Evolutionary conservation across 208 protist genomes (phyloP).

Genomic region (Borovskyia barvae): DNA sequence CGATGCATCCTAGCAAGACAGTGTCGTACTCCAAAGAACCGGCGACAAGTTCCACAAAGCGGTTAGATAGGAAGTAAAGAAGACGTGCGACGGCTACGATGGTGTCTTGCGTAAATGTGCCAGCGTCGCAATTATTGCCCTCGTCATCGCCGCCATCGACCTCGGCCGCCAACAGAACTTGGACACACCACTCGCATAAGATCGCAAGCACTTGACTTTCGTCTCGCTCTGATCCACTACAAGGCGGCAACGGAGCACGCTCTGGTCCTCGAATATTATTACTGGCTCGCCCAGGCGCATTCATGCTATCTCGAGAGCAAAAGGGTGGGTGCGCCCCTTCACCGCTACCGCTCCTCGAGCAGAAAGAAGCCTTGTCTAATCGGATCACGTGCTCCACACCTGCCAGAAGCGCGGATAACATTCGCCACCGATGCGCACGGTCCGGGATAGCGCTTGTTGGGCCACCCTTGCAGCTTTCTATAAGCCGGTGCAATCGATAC

Average conservation of each 20-base stretch:
- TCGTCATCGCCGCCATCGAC: neutral
- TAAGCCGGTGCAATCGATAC: neutral
- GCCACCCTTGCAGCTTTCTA: neutral
- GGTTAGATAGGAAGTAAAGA: conserved; percentile 5
- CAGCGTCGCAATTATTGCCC: neutral
- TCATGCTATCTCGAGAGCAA: no score
- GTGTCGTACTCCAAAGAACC: no score
- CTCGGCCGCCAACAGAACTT: conserved; percentile 1
- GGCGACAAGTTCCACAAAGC: no score
- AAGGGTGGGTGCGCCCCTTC: neutral
- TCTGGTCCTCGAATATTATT: no score
- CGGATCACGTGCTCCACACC: conserved; percentile 16
- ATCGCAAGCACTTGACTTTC: conserved; percentile 15
- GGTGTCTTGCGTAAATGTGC: no score
- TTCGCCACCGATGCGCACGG: conserved; percentile 3
- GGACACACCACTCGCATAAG: conserved; percentile 26
- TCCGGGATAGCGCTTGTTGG: neutral
- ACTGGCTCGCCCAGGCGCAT: no score
- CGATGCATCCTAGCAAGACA: neutral
- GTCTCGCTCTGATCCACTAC: no score
- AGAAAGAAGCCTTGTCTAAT: neutral
- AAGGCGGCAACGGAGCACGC: no score
- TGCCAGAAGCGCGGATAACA: conserved; percentile 4
- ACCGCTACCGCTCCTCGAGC: no score
- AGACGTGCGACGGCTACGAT: conserved; percentile 5